Base-by-base conservation (phyloP, 2,329 filamentous ascomycete species). In the Alternaria sp. region DNA sequence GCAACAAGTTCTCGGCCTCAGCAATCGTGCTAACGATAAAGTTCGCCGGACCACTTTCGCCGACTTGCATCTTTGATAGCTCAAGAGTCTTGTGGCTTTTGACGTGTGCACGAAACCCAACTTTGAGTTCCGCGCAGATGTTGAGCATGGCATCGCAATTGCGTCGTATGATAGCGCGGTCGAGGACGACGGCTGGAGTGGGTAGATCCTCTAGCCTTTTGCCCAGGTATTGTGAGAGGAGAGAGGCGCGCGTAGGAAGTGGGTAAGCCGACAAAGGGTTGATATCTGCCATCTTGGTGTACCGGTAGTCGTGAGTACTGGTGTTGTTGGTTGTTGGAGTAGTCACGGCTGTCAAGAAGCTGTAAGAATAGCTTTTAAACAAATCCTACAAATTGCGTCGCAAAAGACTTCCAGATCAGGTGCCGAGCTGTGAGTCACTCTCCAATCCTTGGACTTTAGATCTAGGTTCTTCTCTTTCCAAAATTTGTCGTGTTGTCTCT, bases 11-110 rank as follows among this genome's bases (percentile, higher is more conserved):
- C 74, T 94, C 91, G 1, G 88, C 88, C 77, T 94, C 92, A 3
- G 86, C 80, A n/a, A 94, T 66, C 0, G 92, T 95, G 1, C 91
- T 94, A 1, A 89, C 88, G 34, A 94, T 84, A 54, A 94, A 81
- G 38, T 89, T 88, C 20, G 83, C 79, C 5, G 85, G 84, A 46
- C 79, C 69, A 28, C 83, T 76, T 6, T 41, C 54, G 8, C 90
- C 90, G n/a, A 93, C 87, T 84, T 94, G 91, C 24, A 93, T 78
- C 53, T 83, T 82, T 2, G 89, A 85, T 51, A 92, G 77, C 75
- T 93, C 86, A 6, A 82, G 80, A 0, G 91, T 93, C 88, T 95
- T 95, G 77, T 95, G 92, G 22, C 91, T 93, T 79, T 95, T 95
- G 61, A 94, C 87, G 75, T 95, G 92, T 1, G 90, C 89, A 59